These are phyloP conservation scores for Boletales sp. DNA, from an alignment of 768 basidiomycete genomes.

Conservation along the genomic window DNA sequence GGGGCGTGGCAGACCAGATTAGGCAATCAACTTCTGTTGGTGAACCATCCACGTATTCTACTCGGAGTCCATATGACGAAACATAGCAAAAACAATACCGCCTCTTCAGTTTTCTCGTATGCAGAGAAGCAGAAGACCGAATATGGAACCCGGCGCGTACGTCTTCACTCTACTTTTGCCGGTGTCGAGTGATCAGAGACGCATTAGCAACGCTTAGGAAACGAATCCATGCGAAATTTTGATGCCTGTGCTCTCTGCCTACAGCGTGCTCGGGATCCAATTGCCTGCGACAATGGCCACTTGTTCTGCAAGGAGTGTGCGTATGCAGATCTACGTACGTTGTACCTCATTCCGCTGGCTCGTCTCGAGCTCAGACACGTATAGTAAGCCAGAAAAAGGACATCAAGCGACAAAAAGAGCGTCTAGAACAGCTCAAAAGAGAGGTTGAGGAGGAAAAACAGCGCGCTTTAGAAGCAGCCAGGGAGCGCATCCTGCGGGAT, in stretches of 20 bases:
- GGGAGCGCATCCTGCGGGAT: slow-evolving; percentile 85
- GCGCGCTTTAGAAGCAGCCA: slow-evolving; percentile 66
- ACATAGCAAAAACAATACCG: slow-evolving; percentile 88
- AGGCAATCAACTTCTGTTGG: not conserved
- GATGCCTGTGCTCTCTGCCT: slow-evolving; percentile 91
- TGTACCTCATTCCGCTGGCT: slow-evolving; percentile 2
- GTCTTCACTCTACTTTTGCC: slow-evolving; percentile 13
- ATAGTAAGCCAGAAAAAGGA: slow-evolving; percentile 86
- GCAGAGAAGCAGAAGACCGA: slow-evolving; percentile 79
- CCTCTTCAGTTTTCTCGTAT: slow-evolving; percentile 86
- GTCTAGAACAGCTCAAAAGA: slow-evolving; percentile 66
- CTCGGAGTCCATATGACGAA: slow-evolving; percentile 53
- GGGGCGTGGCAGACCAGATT: not conserved
- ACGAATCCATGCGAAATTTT: slow-evolving; percentile 90
- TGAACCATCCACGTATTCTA: not conserved
- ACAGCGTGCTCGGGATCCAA: slow-evolving; percentile 76
- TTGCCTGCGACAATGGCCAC: slow-evolving; percentile 83
- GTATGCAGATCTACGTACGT: slow-evolving; percentile 75
- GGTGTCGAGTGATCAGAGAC: not conserved
- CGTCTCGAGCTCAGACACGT: slow-evolving; percentile 8
- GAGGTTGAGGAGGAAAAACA: slow-evolving; percentile 80
- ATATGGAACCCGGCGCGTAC: slow-evolving; percentile 77
- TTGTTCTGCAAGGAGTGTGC: slow-evolving; percentile 96
- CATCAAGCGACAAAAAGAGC: slow-evolving; percentile 86
- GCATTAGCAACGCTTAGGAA: slow-evolving; percentile 47